Percentiles rank a stretch among this genome's conserved stretches.
phyloP scores from a whole-genome alignment of 2,329 filamentous ascomycete genomes.

The Colletotrichum godetiae region DNA sequence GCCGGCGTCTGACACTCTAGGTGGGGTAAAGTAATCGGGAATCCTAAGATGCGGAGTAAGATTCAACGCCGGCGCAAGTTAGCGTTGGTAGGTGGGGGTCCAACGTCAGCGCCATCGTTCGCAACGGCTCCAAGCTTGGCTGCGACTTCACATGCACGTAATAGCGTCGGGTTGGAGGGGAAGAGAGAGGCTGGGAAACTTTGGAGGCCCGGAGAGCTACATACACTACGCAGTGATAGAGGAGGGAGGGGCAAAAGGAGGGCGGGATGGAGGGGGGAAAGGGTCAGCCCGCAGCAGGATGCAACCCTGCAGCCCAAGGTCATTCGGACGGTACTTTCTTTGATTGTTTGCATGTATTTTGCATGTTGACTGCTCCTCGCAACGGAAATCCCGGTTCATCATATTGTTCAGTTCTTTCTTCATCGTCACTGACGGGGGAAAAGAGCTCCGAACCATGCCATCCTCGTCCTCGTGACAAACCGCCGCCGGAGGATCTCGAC shows the following conservation, averaged over 20 bases:
- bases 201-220: background rate
- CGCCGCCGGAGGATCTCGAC: background rate
- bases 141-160: constrained; percentile 18
- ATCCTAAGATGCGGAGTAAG: background rate
- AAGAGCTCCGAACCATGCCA: background rate
- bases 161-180: background rate
- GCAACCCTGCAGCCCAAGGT: constrained; percentile 17
- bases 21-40: background rate
- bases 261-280: background rate
- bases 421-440: background rate
- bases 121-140: background rate
- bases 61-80: background rate
- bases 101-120: background rate
- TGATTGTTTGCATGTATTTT: background rate
- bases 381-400: background rate
- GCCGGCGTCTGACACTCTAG: no score
- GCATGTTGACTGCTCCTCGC: background rate
- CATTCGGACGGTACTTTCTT: background rate
- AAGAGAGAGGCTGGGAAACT: background rate
- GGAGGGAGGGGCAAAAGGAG: background rate
- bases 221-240: background rate
- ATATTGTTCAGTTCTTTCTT: background rate
- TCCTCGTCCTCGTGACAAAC: constrained; percentile 5
- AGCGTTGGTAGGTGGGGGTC: background rate
- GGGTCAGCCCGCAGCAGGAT: constrained; percentile 14